Base-by-base conservation (phyloP, 2,329 filamentous ascomycete genomes). In the Fusarium beomiforme region DNA sequence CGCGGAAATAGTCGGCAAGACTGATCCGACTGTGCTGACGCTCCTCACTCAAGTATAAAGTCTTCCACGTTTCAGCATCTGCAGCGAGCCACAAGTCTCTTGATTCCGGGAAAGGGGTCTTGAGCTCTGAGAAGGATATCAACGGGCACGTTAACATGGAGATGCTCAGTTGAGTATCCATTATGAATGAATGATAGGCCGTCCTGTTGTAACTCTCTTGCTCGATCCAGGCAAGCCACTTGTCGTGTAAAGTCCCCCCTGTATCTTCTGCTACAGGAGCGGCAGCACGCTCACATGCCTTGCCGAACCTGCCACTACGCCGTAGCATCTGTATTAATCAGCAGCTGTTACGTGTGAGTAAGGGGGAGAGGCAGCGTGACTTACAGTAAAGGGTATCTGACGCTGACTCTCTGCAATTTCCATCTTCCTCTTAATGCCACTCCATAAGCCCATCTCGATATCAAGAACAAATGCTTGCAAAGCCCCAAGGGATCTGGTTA, bases 361-460 rank as follows among this genome's bases (percentile, higher is more conserved):
- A 2, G 21, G 8, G 6, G 7, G 8, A 3, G 4, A 1, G 13
- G 3, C 10, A 12, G n/a, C n/a, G n/a, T 21, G 7, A 17, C 54
- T 16, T n/a, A 57, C 54, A 2, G 54, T 57, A 14, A 31, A 57
- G 2, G 54, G 54, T 4, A 57, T 57, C 23, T 57, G 54, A 12
- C 54, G 54, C 31, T 57, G 54, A 0, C 54, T 57, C 16, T 57
- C 54, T 11, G 54, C 31, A 19, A 57, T 57, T 19, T 57, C 54
- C 54, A 57, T 57, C 8, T 57, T 57, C 1, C 54, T 37, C 12
- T 57, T 57, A 1, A 57, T 49, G 0, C 54, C 54, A 49, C 54
- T 57, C 54, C 54, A 57, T 8, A 57, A 1, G 2, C 54, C 54
- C 54, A 57, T 49, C 23, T 57, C 54, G 3, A 57, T 37, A 19